Conservation (phyloP, 768 basidiomycete species). For the Pluteus cervinus region DNA sequence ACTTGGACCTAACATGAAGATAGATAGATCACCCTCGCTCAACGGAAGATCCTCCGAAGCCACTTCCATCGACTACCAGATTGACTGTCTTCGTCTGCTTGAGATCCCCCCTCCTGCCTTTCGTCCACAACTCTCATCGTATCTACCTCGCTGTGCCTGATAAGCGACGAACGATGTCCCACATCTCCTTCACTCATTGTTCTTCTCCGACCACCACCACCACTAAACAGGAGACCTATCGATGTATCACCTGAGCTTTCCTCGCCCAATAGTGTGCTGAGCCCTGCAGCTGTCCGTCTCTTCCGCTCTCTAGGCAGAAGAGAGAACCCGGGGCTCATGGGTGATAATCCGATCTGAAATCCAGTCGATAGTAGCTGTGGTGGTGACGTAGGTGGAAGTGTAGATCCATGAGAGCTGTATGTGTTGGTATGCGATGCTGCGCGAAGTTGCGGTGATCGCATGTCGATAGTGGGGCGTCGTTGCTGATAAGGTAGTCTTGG, state of each 20-base stretch:
- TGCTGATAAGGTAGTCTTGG: no score
- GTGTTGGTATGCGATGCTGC: constrained; percentile 15
- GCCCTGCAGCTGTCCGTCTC: constrained; percentile 24
- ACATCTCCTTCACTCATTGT: neutral
- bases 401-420: constrained; percentile 11
- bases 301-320: constrained; percentile 51
- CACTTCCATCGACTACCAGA: neutral
- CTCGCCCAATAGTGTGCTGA: constrained; percentile 21
- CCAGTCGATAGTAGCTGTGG: constrained; percentile 40
- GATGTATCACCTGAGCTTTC: constrained; percentile 14
- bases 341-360: constrained; percentile 72
- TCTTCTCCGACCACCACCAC: constrained; percentile 31
- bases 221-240: constrained; percentile 47
- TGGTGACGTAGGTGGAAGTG: constrained; percentile 29
- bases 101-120: neutral
- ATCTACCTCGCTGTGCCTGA: constrained; percentile 5
- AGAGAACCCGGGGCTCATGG: constrained; percentile 74
- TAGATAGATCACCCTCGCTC: neutral
- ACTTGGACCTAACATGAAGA: no score
- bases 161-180: constrained; percentile 6
- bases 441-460: no score
- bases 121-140: constrained; percentile 3
- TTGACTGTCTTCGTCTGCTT: neutral
- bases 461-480: no score
- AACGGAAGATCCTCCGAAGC: neutral